These are phyloP conservation scores for Xerocomus nothofagi DNA, from an alignment of 1,284 basidiomycete species.

Conservation along the genomic window DNA sequence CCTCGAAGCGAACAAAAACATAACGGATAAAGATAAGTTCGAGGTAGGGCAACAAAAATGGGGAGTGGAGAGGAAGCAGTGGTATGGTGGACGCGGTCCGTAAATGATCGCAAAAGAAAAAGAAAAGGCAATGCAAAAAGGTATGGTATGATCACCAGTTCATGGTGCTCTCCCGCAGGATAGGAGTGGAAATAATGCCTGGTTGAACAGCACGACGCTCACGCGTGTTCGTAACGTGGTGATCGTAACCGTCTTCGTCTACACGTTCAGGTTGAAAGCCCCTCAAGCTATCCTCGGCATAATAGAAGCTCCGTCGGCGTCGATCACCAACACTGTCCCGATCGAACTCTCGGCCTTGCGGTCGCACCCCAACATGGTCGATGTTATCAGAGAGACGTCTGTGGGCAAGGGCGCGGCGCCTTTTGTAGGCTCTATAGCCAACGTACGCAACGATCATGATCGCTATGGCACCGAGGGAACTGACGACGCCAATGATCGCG, in stretches of 20 bases:
- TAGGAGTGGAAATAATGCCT: constrained; percentile 61
- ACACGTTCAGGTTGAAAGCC: constrained; percentile 44
- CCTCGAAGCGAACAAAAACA: constrained; percentile 2
- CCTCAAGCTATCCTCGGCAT: constrained; percentile 74
- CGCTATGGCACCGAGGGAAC: constrained; percentile 69
- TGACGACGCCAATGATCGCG: constrained; percentile 80
- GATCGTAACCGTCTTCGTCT: constrained; percentile 32
- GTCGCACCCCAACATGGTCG: constrained; percentile 39
- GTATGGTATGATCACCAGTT: constrained; percentile 53
- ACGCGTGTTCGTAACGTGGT: constrained; percentile 38
- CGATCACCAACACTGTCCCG: constrained; percentile 70
- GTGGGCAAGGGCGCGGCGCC: constrained; percentile 61
- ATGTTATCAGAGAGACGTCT: constrained; percentile 54
- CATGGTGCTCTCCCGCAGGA: constrained; percentile 69
- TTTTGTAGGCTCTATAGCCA: constrained; percentile 57
- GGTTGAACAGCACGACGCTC: constrained; percentile 55
- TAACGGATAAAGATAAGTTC: constrained; percentile 14
- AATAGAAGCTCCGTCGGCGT: constrained; percentile 77
- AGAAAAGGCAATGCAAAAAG: background rate
- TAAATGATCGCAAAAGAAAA: background rate
- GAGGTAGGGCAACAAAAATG: background rate
- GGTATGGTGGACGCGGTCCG: constrained; percentile 22
- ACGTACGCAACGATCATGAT: constrained; percentile 66
- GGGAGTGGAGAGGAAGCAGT: background rate
- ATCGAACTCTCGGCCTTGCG: constrained; percentile 67